Evolutionary conservation across 2,329 filamentous ascomycete genomes (phyloP).

Genomic region (Pseudogymnoascus sp.): DNA sequence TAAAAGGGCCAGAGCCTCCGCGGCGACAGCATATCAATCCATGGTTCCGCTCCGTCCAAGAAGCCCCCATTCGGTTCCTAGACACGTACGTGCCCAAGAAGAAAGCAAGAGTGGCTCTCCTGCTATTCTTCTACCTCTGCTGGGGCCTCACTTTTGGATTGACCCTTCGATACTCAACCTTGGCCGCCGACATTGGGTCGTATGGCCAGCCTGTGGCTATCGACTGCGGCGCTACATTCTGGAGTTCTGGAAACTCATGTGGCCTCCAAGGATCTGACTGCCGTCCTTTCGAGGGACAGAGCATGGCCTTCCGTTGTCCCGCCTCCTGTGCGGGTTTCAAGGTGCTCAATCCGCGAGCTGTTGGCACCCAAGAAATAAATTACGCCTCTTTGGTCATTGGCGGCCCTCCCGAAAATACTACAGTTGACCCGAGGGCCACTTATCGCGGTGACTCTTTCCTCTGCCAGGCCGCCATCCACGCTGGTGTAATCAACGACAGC

Average conservation of each 20-base stretch:
- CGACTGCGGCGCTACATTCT: constrained; percentile 62
- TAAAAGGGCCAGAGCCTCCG: constrained; percentile 48
- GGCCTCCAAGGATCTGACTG: constrained; percentile 69
- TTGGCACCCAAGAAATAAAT: constrained; percentile 60
- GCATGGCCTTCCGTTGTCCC: constrained; percentile 68
- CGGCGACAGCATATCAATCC: constrained; percentile 47
- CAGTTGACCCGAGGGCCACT: constrained; percentile 40
- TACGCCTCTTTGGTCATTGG: constrained; percentile 63
- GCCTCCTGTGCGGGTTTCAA: constrained; percentile 61
- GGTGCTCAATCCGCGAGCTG: constrained; percentile 65
- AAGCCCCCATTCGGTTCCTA: constrained; percentile 56
- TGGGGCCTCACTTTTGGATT: constrained; percentile 67
- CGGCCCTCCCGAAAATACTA: constrained; percentile 44
- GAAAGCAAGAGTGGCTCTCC: constrained; percentile 51
- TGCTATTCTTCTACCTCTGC: constrained; percentile 52
- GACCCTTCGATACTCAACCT: constrained; percentile 57
- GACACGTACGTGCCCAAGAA: constrained; percentile 54
- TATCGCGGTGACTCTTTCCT: constrained; percentile 90
- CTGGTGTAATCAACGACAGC: constrained; percentile 65
- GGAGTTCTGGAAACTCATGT: constrained; percentile 63
- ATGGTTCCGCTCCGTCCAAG: constrained; percentile 58
- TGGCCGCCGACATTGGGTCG: constrained; percentile 54
- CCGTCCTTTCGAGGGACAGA: constrained; percentile 63
- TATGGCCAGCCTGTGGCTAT: constrained; percentile 62
- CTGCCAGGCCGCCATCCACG: constrained; percentile 77